Evolutionary conservation across 1,139 yeast genomes (phyloP).

Genomic region (Hanseniaspora sp.): DNA sequence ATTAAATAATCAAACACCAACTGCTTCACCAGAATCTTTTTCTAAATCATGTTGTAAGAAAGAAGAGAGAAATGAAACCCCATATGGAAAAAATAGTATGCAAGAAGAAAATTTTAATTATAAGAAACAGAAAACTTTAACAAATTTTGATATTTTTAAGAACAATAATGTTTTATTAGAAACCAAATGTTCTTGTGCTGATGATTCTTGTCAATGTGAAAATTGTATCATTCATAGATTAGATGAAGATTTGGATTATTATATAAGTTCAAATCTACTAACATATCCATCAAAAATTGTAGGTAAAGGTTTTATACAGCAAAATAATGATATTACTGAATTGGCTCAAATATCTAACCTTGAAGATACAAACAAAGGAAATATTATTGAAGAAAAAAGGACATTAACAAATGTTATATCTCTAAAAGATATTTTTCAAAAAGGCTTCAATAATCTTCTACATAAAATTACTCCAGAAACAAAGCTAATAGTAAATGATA

Average conservation of each 20-base stretch:
- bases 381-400: background rate
- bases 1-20: background rate
- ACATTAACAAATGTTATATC: background rate
- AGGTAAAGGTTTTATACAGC: conserved; percentile 11
- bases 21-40: background rate
- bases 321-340: conserved; percentile 21
- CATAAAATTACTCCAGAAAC: background rate
- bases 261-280: conserved; percentile 18
- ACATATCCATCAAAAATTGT: background rate
- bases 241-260: conserved; percentile 26
- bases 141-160: conserved; percentile 17
- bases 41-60: background rate
- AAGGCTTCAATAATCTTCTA: background rate
- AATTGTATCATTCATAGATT: conserved; percentile 29
- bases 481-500: background rate
- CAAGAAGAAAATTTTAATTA: background rate
- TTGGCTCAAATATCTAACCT: background rate
- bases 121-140: background rate
- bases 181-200: conserved; percentile 28
- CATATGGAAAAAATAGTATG: background rate
- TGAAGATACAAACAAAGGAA: background rate
- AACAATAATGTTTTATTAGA: conserved; percentile 21
- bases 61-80: background rate
- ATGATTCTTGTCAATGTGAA: conserved; percentile 25
- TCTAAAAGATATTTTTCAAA: background rate